Conservation (phyloP, 768 basidiomycete genomes). For the Asterophora lycoperdoides region DNA sequence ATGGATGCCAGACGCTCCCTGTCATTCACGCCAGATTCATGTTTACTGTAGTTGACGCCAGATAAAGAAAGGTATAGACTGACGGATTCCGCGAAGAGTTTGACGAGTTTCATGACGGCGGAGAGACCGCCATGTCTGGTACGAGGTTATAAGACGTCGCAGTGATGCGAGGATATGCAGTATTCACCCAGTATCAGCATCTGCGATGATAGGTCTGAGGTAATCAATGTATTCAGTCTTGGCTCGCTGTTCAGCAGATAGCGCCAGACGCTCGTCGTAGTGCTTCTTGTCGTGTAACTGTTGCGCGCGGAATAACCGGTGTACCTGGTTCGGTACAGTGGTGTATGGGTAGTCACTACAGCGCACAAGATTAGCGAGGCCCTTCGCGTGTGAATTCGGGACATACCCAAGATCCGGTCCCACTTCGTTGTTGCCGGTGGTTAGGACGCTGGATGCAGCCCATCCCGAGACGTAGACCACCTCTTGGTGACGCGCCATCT, state of each 20-base stretch:
- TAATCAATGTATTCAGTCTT: constrained; percentile 83
- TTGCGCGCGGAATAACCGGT: constrained; percentile 87
- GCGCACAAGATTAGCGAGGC: background rate
- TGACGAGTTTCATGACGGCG: constrained; percentile 90
- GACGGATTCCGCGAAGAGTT: constrained; percentile 91
- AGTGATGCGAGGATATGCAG: background rate
- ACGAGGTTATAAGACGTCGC: constrained; percentile 4
- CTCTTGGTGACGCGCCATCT: constrained; percentile 85
- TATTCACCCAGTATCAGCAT: constrained; percentile 87
- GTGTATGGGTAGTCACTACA: constrained; percentile 91
- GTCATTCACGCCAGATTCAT: background rate
- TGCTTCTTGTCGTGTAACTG: constrained; percentile 91
- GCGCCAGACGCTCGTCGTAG: constrained; percentile 77
- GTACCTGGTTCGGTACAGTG: constrained; percentile 94
- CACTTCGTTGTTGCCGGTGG: constrained; percentile 88
- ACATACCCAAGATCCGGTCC: constrained; percentile 88
- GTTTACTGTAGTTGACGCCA: background rate
- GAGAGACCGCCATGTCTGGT: constrained; percentile 87
- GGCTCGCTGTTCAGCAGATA: constrained; percentile 56
- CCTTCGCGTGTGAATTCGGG: constrained; percentile 8
- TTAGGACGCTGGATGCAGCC: constrained; percentile 82
- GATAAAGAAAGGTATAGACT: constrained; percentile 13
- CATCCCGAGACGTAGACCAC: constrained; percentile 92
- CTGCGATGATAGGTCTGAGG: constrained; percentile 88
- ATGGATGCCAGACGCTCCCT: constrained; percentile 89